Evolutionary conservation across 179 eudicot species (phyloP).

Genomic region (Silene vulgaris): DNA sequence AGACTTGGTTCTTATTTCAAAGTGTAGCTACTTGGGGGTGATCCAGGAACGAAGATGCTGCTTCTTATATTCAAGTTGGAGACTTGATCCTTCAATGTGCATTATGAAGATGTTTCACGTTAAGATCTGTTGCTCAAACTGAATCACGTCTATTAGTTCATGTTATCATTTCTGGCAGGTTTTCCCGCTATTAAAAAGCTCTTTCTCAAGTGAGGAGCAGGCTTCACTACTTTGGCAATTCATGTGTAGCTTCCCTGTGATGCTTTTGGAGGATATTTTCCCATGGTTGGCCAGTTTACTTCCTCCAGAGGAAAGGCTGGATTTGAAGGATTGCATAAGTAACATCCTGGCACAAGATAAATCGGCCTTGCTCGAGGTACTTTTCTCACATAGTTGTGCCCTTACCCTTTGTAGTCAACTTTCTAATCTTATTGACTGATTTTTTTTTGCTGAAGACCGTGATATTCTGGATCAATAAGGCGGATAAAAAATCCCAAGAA

Average conservation of each 20-base stretch:
- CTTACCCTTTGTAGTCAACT: constrained; percentile 13
- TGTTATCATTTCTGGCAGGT: constrained; percentile 46
- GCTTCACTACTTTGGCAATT: constrained; percentile 81
- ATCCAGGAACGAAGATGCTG: background rate
- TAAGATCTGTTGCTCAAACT: constrained; percentile 1
- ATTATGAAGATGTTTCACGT: background rate
- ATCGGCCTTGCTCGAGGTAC: constrained; percentile 57
- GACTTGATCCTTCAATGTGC: background rate
- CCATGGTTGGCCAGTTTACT: constrained; percentile 71
- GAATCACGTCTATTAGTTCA: constrained; percentile 1
- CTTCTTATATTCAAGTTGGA: background rate
- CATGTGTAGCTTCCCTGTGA: constrained; percentile 68
- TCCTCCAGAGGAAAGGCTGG: constrained; percentile 55
- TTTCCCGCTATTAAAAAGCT: constrained; percentile 59
- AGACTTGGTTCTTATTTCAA: constrained; percentile 2
- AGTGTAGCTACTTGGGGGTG: background rate
- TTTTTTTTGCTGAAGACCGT: constrained; percentile 48
- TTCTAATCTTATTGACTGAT: constrained; percentile 21
- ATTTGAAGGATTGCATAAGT: constrained; percentile 44
- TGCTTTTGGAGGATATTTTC: constrained; percentile 61
- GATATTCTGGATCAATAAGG: constrained; percentile 58
- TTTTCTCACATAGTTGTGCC: constrained; percentile 14
- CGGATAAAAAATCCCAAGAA: constrained; percentile 27
- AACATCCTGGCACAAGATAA: constrained; percentile 60
- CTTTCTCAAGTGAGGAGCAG: constrained; percentile 64